phyloP scores from a whole-genome alignment of 495 filamentous ascomycete genomes.

The Tuber brumale region DNA sequence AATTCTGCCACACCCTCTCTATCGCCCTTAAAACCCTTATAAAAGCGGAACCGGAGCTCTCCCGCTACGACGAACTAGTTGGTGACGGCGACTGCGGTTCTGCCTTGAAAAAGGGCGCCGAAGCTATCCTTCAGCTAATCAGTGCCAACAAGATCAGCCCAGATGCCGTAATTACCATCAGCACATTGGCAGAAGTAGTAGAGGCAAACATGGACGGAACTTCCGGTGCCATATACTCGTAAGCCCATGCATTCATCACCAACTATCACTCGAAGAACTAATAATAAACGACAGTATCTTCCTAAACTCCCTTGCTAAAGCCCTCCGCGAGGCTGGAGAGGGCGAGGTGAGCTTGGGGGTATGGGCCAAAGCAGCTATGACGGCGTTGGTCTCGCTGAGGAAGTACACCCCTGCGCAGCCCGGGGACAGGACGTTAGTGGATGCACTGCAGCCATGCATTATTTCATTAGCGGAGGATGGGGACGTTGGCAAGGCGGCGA shows the following conservation, averaged over 20 bases:
- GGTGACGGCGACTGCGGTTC: slow-evolving; percentile 96
- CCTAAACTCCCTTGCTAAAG: slow-evolving; percentile 77
- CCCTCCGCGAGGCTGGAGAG: slow-evolving; percentile 56
- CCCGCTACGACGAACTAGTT: slow-evolving; percentile 82
- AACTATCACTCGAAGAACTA: neutral
- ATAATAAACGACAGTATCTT: slow-evolving; percentile 56
- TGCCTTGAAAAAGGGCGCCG: slow-evolving; percentile 81
- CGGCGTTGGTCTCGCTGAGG: slow-evolving; percentile 62
- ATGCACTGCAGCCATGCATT: slow-evolving; percentile 84
- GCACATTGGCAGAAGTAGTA: slow-evolving; percentile 72
- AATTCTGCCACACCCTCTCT: slow-evolving; percentile 56
- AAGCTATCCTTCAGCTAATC: slow-evolving; percentile 68
- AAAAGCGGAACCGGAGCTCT: slow-evolving; percentile 72
- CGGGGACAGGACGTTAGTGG: slow-evolving; percentile 85
- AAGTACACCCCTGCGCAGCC: slow-evolving; percentile 85
- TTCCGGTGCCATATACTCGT: slow-evolving; percentile 83
- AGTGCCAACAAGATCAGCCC: slow-evolving; percentile 52
- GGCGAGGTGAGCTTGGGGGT: slow-evolving; percentile 48
- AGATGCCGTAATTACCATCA: slow-evolving; percentile 66
- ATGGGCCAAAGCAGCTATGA: slow-evolving; percentile 69
- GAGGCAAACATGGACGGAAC: slow-evolving; percentile 93
- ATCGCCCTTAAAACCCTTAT: slow-evolving; percentile 67
- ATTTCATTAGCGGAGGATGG: slow-evolving; percentile 55
- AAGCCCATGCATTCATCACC: neutral
- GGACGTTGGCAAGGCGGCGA: slow-evolving; percentile 62